Conservation (phyloP, 2,329 filamentous ascomycete genomes). For the Calonectria pteridis region DNA sequence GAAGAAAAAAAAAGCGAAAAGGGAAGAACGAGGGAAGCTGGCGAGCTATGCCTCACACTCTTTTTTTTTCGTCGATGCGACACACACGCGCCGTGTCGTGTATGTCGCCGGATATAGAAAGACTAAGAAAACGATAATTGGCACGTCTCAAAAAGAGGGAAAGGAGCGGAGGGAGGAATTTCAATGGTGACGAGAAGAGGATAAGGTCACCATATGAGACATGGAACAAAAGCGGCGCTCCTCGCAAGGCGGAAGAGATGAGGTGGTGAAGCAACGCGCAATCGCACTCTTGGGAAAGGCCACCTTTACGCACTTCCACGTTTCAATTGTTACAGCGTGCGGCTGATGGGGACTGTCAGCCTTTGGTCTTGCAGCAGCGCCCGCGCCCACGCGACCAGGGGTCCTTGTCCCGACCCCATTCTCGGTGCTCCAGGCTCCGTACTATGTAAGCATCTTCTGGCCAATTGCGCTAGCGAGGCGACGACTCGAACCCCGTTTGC, state of each 20-base stretch:
- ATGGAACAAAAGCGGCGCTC: conserved; percentile 15
- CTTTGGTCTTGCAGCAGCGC: conserved; percentile 10
- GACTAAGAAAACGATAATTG: neutral
- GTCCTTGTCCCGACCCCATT: neutral
- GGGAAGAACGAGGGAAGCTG: neutral
- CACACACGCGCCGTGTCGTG: conserved; percentile 16
- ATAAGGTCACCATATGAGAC: conserved; percentile 26
- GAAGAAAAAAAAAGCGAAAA: neutral
- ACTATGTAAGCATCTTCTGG: neutral
- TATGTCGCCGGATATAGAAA: conserved; percentile 11
- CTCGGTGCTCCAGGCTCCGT: neutral
- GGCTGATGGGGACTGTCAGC: conserved; percentile 21
- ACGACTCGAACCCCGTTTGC: neutral
- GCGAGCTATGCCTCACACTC: neutral
- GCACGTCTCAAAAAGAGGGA: conserved; percentile 1
- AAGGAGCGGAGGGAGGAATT: conserved; percentile 7
- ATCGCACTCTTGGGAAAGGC: conserved; percentile 25
- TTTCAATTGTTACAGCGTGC: conserved; percentile 23
- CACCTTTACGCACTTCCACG: conserved; percentile 33
- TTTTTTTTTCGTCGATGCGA: conserved; percentile 16
- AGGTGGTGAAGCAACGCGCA: conserved; percentile 10
- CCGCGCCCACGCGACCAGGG: conserved; percentile 3
- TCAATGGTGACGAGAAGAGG: conserved; percentile 16
- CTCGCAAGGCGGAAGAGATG: conserved; percentile 6
- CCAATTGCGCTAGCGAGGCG: neutral